A percentile compares a stretch with the other conserved stretches of the same genome.
Conservation (phyloP, 31 red algal species). For the Porphyra umbilicalis region DNA sequence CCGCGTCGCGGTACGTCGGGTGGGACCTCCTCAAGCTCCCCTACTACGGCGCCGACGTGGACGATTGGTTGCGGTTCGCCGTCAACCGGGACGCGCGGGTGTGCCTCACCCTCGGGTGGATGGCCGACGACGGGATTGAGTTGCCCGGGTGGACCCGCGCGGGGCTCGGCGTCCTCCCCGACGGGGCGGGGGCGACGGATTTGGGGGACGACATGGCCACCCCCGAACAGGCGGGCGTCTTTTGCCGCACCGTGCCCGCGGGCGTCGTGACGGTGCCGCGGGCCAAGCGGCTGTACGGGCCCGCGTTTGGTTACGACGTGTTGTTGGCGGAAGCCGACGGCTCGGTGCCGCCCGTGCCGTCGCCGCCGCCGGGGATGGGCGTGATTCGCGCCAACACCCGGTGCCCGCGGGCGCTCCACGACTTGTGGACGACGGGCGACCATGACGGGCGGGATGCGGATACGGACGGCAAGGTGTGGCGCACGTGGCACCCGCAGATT, state of each 20-base stretch:
- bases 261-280: not conserved
- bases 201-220: not conserved
- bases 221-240: not conserved
- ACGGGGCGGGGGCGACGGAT: not conserved
- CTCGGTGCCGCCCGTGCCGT: slow-evolving; percentile 3
- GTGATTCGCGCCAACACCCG: slow-evolving; percentile 3
- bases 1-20: not conserved
- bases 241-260: not conserved
- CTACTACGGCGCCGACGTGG: not conserved
- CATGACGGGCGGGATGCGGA: slow-evolving; percentile 31
- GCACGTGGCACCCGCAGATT: slow-evolving; percentile 42
- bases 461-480: slow-evolving; percentile 29
- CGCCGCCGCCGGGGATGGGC: not conserved
- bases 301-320: not conserved
- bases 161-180: not conserved
- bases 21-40: not conserved
- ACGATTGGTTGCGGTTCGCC: not conserved
- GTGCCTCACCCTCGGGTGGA: not conserved
- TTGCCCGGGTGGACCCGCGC: not conserved
- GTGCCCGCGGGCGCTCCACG: slow-evolving; percentile 33
- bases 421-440: slow-evolving; percentile 32
- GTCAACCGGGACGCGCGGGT: not conserved
- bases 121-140: not conserved
- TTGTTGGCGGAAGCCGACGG: slow-evolving; percentile 35
- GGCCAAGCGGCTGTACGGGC: not conserved